These are phyloP conservation scores for Schizothecium vesticola DNA, from an alignment of 495 filamentous ascomycete species.

Conservation along the genomic window DNA sequence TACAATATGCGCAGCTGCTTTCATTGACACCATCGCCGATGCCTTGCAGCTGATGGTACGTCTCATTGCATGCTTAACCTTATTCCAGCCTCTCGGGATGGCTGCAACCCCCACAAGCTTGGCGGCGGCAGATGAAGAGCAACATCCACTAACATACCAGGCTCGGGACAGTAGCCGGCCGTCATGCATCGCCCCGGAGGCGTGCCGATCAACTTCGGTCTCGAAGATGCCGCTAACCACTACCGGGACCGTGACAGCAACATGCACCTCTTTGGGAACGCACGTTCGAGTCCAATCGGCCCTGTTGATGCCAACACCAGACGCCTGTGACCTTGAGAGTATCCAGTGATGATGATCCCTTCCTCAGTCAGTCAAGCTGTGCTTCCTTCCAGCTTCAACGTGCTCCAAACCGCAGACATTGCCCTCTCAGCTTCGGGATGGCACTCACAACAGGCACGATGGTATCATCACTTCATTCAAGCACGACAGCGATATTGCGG, in stretches of 20 bases:
- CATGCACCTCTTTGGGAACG: background rate
- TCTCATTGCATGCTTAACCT: background rate
- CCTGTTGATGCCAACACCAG: constrained; percentile 6
- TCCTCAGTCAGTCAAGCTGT: background rate
- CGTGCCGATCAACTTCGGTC: background rate
- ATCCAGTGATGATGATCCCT: constrained; percentile 5
- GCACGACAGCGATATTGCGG: constrained; percentile 13
- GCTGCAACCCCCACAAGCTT: background rate
- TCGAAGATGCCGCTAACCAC: background rate
- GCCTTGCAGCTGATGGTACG: background rate
- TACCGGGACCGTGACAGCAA: background rate
- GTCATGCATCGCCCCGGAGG: background rate
- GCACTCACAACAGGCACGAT: constrained; percentile 5
- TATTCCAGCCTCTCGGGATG: background rate
- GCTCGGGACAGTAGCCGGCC: background rate
- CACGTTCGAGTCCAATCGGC: constrained; percentile 10
- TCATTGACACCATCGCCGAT: background rate
- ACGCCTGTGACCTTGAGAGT: background rate
- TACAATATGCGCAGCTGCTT: background rate
- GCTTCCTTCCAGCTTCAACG: background rate
- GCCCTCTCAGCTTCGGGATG: background rate
- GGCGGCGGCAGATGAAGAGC: background rate
- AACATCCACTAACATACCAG: background rate
- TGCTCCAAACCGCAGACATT: background rate
- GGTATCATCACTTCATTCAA: constrained; percentile 17